Conservation (phyloP, 2,329 filamentous ascomycete species). For the Clarireedia monteithiana region DNA sequence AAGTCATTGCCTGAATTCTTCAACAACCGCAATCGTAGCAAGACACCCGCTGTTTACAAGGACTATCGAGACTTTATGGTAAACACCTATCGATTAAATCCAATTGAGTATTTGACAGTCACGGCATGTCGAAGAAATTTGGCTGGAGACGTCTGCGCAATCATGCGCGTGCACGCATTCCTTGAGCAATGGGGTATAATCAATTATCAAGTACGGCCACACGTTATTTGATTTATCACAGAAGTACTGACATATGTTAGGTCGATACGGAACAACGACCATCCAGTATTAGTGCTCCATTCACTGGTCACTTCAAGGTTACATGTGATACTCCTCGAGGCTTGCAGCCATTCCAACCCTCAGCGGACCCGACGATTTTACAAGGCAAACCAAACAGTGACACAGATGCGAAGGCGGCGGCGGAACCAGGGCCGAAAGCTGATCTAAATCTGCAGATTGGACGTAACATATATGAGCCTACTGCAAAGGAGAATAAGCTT, state of each 20-base stretch:
- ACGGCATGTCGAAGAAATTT: constrained; percentile 92
- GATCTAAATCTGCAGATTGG: constrained; percentile 89
- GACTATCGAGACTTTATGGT: constrained; percentile 99
- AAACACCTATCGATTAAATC: constrained; percentile 96
- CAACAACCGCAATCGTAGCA: constrained; percentile 96
- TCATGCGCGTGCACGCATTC: constrained; percentile 98
- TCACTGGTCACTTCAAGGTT: constrained; percentile 94
- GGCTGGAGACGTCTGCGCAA: constrained; percentile 95
- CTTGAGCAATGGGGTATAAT: constrained; percentile 98
- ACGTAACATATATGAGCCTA: constrained; percentile 92
- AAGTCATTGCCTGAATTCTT: constrained; percentile 97
- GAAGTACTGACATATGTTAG: constrained; percentile 38
- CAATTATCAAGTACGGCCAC: constrained; percentile 77
- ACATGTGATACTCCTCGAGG: constrained; percentile 93
- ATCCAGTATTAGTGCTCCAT: constrained; percentile 90
- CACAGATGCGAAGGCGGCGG: constrained; percentile 47
- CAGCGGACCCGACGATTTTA: constrained; percentile 62
- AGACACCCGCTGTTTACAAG: constrained; percentile 94
- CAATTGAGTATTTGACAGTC: constrained; percentile 91
- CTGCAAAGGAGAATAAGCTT: constrained; percentile 64
- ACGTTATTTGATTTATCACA: background rate
- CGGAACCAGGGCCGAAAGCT: constrained; percentile 58
- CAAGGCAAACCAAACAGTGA: constrained; percentile 50
- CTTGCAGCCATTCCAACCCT: constrained; percentile 90
- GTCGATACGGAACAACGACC: constrained; percentile 93